Percentiles rank a stretch among this genome's conserved stretches.
These are phyloP conservation scores for Coemansia sp. DNA, from an alignment of 192 early-diverging fungal genomes.

Conservation along the genomic window DNA sequence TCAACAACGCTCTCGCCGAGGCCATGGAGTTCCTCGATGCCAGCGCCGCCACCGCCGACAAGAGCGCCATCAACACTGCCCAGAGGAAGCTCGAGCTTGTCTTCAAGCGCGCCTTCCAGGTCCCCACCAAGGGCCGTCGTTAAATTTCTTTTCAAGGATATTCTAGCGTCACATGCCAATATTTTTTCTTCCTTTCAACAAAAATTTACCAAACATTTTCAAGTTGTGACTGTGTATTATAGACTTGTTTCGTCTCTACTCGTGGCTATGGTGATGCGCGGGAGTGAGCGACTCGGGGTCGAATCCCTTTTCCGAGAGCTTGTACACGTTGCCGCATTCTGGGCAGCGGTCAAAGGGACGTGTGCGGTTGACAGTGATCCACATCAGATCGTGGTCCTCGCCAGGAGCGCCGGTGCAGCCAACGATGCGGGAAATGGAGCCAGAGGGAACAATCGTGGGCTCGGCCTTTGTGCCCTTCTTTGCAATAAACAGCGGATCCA, in stretches of 20 bases:
- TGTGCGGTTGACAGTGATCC: constrained; percentile 78
- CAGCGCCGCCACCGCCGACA: constrained; percentile 56
- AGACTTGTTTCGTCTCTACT: constrained; percentile 4
- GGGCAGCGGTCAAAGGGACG: constrained; percentile 89
- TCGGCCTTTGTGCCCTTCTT: constrained; percentile 76
- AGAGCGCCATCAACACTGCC: constrained; percentile 61
- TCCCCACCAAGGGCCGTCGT: constrained; percentile 32
- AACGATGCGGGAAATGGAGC: constrained; percentile 77
- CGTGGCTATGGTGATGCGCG: constrained; percentile 14
- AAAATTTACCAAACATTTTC: not conserved
- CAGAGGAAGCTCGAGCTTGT: constrained; percentile 71
- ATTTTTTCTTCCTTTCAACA: not conserved
- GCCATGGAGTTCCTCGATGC: constrained; percentile 72
- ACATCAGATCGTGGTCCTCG: constrained; percentile 89
- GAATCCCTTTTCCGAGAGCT: constrained; percentile 56
- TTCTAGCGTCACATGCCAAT: not conserved
- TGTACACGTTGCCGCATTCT: constrained; percentile 84
- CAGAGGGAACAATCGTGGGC: constrained; percentile 83
- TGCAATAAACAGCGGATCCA: constrained; percentile 72
- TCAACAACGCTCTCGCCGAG: constrained; percentile 73
- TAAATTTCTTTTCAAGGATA: constrained; percentile 15
- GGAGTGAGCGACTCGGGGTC: constrained; percentile 25
- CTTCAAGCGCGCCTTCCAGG: constrained; percentile 62
- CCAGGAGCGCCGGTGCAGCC: constrained; percentile 93
- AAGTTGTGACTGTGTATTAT: too few relatives aligned